Percentiles rank a stretch among this genome's conserved stretches.
phyloP scores from a whole-genome alignment of 768 basidiomycete species.

The Tricholomella constricta region DNA sequence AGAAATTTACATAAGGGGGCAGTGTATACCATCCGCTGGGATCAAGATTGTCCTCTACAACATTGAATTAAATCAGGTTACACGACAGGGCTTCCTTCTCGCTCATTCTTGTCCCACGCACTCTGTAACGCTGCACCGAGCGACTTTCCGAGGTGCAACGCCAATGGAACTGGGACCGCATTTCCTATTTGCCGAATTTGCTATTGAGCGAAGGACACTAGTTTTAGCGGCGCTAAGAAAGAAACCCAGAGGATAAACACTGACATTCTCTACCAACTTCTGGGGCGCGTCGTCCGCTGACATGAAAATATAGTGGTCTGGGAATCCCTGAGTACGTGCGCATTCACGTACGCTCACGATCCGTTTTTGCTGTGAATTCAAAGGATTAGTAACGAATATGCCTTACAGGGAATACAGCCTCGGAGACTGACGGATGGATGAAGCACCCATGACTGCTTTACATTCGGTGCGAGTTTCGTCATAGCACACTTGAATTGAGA shows the following conservation, averaged over 20 bases:
- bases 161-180: conserved; percentile 74
- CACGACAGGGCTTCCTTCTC: conserved; percentile 47
- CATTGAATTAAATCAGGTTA: conserved; percentile 16
- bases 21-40: too few relatives aligned
- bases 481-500: conserved; percentile 64
- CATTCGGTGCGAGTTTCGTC: conserved; percentile 55
- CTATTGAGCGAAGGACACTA: conserved; percentile 34
- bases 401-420: not conserved
- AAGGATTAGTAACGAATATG: not conserved
- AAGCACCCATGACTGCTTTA: conserved; percentile 46
- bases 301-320: conserved; percentile 65
- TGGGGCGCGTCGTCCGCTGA: conserved; percentile 41
- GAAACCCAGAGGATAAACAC: conserved; percentile 20
- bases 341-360: conserved; percentile 66
- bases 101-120: conserved; percentile 44
- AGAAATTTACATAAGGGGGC: too few relatives aligned
- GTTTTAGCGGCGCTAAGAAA: conserved; percentile 2
- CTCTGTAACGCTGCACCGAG: conserved; percentile 46
- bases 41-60: too few relatives aligned
- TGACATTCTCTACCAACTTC: conserved; percentile 52
- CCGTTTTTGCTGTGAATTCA: conserved; percentile 61
- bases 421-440: conserved; percentile 39
- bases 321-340: conserved; percentile 79
- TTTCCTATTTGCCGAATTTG: conserved; percentile 81
- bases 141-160: conserved; percentile 59